Base-by-base conservation (phyloP, 2,329 filamentous ascomycete genomes). In the Ophiostoma australiae region DNA sequence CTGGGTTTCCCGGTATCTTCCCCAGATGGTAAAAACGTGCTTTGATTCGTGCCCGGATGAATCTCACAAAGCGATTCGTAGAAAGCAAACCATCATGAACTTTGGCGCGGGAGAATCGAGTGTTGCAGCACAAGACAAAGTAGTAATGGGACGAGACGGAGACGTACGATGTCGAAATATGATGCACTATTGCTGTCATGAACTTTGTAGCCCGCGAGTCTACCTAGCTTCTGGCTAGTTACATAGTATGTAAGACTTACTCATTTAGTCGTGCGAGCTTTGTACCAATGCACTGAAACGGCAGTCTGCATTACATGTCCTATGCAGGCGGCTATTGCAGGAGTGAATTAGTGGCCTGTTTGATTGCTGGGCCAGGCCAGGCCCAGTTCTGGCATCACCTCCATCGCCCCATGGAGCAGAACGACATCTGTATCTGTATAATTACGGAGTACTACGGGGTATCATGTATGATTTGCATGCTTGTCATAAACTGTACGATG, bases 101-200 rank as follows among this genome's bases (percentile, higher is more conserved):
- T 63, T 17, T 33, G 58, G 27, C 44, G 44, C 44, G 8, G 58
- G 33, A 63, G 10, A 20, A 63, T 35, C 4, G 15, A 63, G 11
- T 17, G n/a, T 23, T 58, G 10, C 58, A 15, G 58, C n/a, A 63
- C 27, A 27, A 13, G 8, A 41, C 8, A 41, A 41, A 11, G 27
- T 63, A 15, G 27, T 33, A 63, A 63, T 63, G 27, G 58, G 58
- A 63, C 27, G 58, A 63, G 58, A 63, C 27, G 13, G 58, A 63
- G 58, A 63, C 58, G 58, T 63, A 63, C 27, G 58, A 63, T 63
- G 27, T 58, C 2, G 17, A 48, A 48, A 48, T 48, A n/a, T 15
- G 27, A 63, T 41, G 39, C 39, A 41, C 39, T 41, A 41, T 17
- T n/a, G 58, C 58, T 63, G 58, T 63, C 58, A 63, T 63, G 58